Conservation (phyloP, 495 filamentous ascomycete species). For the Poronia punctata region DNA sequence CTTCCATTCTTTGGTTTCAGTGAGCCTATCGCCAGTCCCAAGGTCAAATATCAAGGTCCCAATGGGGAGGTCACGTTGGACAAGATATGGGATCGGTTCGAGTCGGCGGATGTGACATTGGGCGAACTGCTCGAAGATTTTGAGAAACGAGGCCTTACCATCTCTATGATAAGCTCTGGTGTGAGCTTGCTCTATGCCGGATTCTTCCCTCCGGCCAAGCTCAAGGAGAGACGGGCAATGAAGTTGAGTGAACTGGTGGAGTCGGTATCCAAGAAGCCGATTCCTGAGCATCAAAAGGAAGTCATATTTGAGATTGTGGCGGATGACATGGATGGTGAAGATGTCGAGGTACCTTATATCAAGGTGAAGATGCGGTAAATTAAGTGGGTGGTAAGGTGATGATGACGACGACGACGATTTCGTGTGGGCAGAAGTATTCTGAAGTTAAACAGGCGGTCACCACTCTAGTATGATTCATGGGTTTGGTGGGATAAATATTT, state of each 20-base stretch:
- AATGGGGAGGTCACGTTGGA: slow-evolving; percentile 79
- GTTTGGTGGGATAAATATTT: too few species aligned
- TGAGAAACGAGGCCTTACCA: slow-evolving; percentile 65
- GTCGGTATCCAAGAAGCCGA: slow-evolving; percentile 81
- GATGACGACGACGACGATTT: too few species aligned
- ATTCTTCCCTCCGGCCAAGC: slow-evolving; percentile 85
- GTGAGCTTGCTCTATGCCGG: slow-evolving; percentile 93
- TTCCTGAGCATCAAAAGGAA: slow-evolving; percentile 88
- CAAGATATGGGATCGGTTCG: slow-evolving; percentile 97
- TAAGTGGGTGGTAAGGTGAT: background rate
- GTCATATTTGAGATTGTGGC: slow-evolving; percentile 94
- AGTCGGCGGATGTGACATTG: slow-evolving; percentile 79
- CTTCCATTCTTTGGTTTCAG: slow-evolving; percentile 97
- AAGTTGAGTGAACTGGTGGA: slow-evolving; percentile 79
- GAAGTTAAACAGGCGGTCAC: too few species aligned
- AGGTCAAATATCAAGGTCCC: slow-evolving; percentile 74
- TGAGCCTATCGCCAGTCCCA: slow-evolving; percentile 87
- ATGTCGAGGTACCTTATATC: slow-evolving; percentile 96
- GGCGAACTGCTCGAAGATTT: slow-evolving; percentile 78
- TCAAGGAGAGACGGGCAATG: slow-evolving; percentile 61
- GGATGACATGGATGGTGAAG: slow-evolving; percentile 83
- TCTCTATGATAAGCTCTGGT: slow-evolving; percentile 92
- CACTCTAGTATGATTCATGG: too few species aligned
- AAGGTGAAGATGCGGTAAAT: slow-evolving; percentile 62
- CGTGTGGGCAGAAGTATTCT: too few species aligned